Percentiles rank a stretch among this genome's conserved stretches.
Conservation (phyloP, 2,329 filamentous ascomycete genomes). For the Paraphaeosphaeria sporulosa region DNA sequence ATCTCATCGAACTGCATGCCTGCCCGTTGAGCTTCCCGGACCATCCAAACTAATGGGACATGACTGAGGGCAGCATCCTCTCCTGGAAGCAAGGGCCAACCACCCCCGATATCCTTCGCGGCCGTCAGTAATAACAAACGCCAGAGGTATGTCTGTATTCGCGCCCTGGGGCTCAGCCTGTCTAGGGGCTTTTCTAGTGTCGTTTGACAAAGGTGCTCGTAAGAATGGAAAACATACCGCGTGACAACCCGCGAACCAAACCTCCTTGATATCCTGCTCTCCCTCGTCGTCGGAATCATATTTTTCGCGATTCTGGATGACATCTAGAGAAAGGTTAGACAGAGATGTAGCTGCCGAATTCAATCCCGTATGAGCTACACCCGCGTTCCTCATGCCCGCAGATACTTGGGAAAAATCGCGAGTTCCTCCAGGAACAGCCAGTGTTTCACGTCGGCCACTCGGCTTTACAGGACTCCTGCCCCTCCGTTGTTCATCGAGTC, state of each 20-base stretch:
- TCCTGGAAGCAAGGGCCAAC: conserved; percentile 67
- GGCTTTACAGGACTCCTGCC: conserved; percentile 14
- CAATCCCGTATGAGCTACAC: conserved; percentile 34
- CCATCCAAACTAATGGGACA: conserved; percentile 74
- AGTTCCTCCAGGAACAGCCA: conserved; percentile 40
- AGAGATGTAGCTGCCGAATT: conserved; percentile 38
- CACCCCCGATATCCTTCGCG: conserved; percentile 72
- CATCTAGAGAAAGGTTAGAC: conserved; percentile 37
- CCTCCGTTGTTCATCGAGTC: conserved; percentile 22
- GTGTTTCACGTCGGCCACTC: conserved; percentile 31
- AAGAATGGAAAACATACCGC: conserved; percentile 51
- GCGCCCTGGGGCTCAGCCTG: too few relatives aligned
- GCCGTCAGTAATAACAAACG: conserved; percentile 16
- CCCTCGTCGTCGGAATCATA: conserved; percentile 51
- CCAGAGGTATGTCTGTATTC: background rate
- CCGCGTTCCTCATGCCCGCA: conserved; percentile 41
- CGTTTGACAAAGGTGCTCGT: background rate
- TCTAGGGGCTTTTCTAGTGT: background rate
- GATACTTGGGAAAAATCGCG: conserved; percentile 42
- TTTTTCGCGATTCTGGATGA: conserved; percentile 29
- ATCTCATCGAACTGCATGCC: conserved; percentile 74
- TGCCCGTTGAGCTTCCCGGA: conserved; percentile 68
- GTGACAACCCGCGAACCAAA: conserved; percentile 83
- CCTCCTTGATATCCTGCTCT: conserved; percentile 77
- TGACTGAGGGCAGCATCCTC: conserved; percentile 70